Conservation (phyloP, 2,329 filamentous ascomycete species). For the Penicillium palitans region DNA sequence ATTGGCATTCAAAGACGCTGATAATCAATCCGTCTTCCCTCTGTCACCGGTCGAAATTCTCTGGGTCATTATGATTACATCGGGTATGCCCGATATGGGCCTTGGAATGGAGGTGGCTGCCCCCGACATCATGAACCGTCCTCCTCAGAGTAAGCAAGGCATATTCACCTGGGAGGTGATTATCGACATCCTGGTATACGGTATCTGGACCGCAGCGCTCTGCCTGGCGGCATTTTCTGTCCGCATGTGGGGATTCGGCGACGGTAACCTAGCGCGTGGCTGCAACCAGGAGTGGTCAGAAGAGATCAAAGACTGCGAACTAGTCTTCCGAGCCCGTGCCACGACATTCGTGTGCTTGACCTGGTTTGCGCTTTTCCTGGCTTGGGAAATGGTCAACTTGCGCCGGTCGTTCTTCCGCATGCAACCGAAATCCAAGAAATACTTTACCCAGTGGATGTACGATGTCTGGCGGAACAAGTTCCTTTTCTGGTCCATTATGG, state of each 20-base stretch:
- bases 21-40: too few species aligned
- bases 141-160: constrained; percentile 67
- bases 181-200: constrained; percentile 74
- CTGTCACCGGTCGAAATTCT: constrained; percentile 74
- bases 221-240: constrained; percentile 62
- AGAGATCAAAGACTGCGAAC: constrained; percentile 54
- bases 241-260: constrained; percentile 61
- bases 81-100: constrained; percentile 80
- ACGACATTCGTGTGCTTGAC: constrained; percentile 72
- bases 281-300: constrained; percentile 57
- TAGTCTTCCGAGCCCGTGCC: constrained; percentile 67
- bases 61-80: constrained; percentile 91
- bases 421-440: constrained; percentile 56
- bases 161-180: constrained; percentile 76
- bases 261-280: constrained; percentile 55
- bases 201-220: constrained; percentile 68
- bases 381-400: constrained; percentile 73
- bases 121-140: constrained; percentile 72
- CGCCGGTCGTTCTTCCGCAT: constrained; percentile 71
- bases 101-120: constrained; percentile 74
- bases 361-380: constrained; percentile 72
- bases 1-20: too few species aligned
- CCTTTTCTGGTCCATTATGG: constrained; percentile 63
- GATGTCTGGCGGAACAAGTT: constrained; percentile 72
- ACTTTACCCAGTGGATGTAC: constrained; percentile 63